Percentiles rank a stretch among this genome's conserved stretches.
These are phyloP conservation scores for Arbutus unedo DNA, from an alignment of 148 eudicot genomes.

Conservation along the genomic window DNA sequence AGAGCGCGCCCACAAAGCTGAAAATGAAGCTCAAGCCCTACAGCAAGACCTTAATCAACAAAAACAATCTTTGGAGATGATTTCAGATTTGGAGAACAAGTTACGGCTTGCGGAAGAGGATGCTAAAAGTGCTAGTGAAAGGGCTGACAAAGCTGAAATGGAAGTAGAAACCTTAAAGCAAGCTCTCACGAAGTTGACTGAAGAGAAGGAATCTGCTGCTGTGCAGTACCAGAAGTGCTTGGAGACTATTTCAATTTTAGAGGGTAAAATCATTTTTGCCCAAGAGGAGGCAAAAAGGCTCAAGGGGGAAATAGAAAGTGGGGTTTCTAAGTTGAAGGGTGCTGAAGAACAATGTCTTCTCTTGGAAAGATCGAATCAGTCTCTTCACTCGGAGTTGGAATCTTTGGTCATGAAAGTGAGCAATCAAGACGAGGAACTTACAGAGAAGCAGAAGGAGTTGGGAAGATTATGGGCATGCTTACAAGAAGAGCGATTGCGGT, in stretches of 20 bases:
- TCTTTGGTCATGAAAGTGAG: slow-evolving; percentile 55
- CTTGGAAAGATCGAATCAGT: slow-evolving; percentile 65
- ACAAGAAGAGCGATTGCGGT: slow-evolving; percentile 85
- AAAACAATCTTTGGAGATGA: slow-evolving; percentile 61
- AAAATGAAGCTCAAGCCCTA: slow-evolving; percentile 42
- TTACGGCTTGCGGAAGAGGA: slow-evolving; percentile 64
- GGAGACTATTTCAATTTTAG: slow-evolving; percentile 61
- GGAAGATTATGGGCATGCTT: slow-evolving; percentile 81
- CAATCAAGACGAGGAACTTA: slow-evolving; percentile 64
- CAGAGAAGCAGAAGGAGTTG: slow-evolving; percentile 85
- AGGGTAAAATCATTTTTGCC: slow-evolving; percentile 41
- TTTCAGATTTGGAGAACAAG: slow-evolving; percentile 67
- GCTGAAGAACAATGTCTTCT: slow-evolving; percentile 66
- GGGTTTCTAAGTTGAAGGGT: slow-evolving; percentile 58
- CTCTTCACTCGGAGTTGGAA: slow-evolving; percentile 62
- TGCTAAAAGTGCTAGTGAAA: slow-evolving; percentile 39
- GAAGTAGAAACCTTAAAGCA: slow-evolving; percentile 67
- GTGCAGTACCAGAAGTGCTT: slow-evolving; percentile 54
- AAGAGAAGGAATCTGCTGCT: slow-evolving; percentile 69
- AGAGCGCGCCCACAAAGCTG: slow-evolving; percentile 55
- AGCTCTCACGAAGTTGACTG: slow-evolving; percentile 48
- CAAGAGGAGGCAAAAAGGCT: slow-evolving; percentile 65
- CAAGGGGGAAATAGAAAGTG: slow-evolving; percentile 54
- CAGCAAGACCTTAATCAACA: slow-evolving; percentile 58
- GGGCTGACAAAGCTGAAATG: slow-evolving; percentile 70